Base-by-base conservation (phyloP, 371 early-diverging fungal species). In the Mortierella sp. region DNA sequence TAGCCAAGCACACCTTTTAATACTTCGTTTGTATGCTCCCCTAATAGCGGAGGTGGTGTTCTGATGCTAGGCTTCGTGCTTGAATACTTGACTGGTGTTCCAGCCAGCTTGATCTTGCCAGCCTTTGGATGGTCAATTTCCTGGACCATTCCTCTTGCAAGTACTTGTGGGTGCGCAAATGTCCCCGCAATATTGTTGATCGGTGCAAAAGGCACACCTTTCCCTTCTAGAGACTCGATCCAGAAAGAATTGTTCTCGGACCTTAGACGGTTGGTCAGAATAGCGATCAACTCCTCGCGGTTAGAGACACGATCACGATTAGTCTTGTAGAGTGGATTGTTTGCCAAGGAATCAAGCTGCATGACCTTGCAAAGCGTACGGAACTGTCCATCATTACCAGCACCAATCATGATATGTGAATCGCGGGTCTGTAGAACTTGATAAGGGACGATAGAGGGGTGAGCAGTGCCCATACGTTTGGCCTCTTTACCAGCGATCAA, bases 401-500 rank as follows among this genome's bases (percentile, higher is more conserved):
- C 93, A 1, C 97, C 98, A 42, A 97, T 85, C 85, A 96, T 92
- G 37, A 97, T 90, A 82, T 89, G 87, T 0, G 92, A 91, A 78
- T 96, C 93, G n/a, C 83, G 86, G n/a, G 96, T 96, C 1, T 89
- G 87, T 42, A 96, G 91, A 8, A 90, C 93, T 71, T 96, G 94
- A 79, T 97, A 97, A 26, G 98, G 98, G 2, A 96, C 98, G 56
- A 97, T 96, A 1, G 96, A 92, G 2, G 94, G 89, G 76, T 97
- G 98, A 1, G 90, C 85, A 2, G 96, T 95, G 12, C 97, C 98
- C 93, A 92, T 91, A 22, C 97, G 89, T 64, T 84, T 84, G 0
- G 93, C 95, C 79, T 96, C 95, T 64, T 86, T 59, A 2, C 91
- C 92, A 12, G 94, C 96, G 42, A 96, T 91, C 61, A 97, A 83